These are phyloP conservation scores for Clarireedia hainanense DNA, from an alignment of 2,329 filamentous ascomycete genomes.

Conservation along the genomic window DNA sequence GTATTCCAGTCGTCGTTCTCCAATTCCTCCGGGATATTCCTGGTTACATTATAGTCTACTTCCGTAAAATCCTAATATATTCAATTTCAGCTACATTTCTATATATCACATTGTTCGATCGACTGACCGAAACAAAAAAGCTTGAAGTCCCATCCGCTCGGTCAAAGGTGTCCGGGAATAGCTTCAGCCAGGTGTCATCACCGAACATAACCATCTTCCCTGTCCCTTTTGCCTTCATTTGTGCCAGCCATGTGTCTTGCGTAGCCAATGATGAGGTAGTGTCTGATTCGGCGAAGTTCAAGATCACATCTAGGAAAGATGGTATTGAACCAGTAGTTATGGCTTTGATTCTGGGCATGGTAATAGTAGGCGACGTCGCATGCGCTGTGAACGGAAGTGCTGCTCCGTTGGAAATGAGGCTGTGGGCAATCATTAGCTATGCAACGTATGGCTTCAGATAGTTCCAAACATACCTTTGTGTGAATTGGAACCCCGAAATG, in stretches of 20 bases:
- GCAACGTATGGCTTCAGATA: background rate
- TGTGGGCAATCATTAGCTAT: conserved; percentile 10
- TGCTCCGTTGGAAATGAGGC: conserved; percentile 51
- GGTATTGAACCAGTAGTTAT: conserved; percentile 98
- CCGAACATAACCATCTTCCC: conserved; percentile 91
- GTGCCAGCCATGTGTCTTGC: conserved; percentile 94
- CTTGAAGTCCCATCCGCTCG: conserved; percentile 88
- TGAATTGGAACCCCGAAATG: conserved; percentile 75
- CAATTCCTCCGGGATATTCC: conserved; percentile 75
- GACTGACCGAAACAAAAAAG: conserved; percentile 90
- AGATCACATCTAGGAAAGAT: conserved; percentile 91
- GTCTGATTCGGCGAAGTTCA: conserved; percentile 94
- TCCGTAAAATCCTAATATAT: conserved; percentile 79
- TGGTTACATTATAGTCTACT: conserved; percentile 94
- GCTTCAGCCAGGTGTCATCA: conserved; percentile 96
- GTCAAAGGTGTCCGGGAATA: conserved; percentile 85
- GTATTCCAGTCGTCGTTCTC: conserved; percentile 76
- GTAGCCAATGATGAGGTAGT: conserved; percentile 77
- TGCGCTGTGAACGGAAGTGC: conserved; percentile 93
- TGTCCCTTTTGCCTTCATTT: conserved; percentile 65
- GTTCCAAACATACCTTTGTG: conserved; percentile 60
- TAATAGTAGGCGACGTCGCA: conserved; percentile 94
- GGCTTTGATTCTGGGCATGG: conserved; percentile 95
- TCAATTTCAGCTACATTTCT: conserved; percentile 22
- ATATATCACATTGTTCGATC: conserved; percentile 18